These are phyloP conservation scores for Panicum virgatum DNA, from an alignment of 202 grass and related monocot species.

Conservation along the genomic window DNA sequence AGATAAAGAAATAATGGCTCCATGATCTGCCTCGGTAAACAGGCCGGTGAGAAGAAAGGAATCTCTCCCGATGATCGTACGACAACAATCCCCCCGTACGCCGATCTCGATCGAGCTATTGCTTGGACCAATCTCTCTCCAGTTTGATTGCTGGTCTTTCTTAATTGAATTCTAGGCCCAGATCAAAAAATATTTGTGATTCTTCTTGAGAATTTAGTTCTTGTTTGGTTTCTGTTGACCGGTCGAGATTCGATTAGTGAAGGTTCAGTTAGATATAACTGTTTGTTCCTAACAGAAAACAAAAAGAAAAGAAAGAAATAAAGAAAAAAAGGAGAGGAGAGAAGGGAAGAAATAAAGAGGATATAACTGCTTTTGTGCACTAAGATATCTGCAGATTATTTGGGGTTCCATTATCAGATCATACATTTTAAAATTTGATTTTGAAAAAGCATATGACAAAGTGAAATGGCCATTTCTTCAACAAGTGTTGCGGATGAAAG, in stretches of 20 bases:
- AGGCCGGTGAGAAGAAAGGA: background rate
- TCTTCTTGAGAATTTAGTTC: background rate
- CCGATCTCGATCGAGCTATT: slow-evolving; percentile 13
- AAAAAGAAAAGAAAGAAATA: too few relatives aligned
- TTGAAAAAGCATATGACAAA: too few relatives aligned
- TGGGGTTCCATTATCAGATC: background rate
- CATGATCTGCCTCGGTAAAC: slow-evolving; percentile 22
- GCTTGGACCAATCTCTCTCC: slow-evolving; percentile 6
- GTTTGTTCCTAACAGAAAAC: background rate
- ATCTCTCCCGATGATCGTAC: slow-evolving; percentile 24
- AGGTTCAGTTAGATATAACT: too few relatives aligned
- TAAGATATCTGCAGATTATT: background rate
- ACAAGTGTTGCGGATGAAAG: too few relatives aligned
- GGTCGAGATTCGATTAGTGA: background rate
- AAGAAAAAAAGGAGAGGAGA: too few relatives aligned
- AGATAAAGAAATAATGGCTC: background rate
- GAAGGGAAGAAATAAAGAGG: too few relatives aligned
- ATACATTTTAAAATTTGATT: too few relatives aligned
- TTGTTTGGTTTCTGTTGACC: background rate
- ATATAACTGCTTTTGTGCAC: background rate
- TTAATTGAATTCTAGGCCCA: too few relatives aligned
- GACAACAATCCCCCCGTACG: slow-evolving; percentile 28
- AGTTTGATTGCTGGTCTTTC: background rate
- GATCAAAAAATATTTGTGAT: background rate
- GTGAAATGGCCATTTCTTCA: too few relatives aligned